Evolutionary conservation across 257 asterid species (phyloP), one percentile per base, ranked within the genome.

Genomic region (Pogostemon cablin): DNA sequence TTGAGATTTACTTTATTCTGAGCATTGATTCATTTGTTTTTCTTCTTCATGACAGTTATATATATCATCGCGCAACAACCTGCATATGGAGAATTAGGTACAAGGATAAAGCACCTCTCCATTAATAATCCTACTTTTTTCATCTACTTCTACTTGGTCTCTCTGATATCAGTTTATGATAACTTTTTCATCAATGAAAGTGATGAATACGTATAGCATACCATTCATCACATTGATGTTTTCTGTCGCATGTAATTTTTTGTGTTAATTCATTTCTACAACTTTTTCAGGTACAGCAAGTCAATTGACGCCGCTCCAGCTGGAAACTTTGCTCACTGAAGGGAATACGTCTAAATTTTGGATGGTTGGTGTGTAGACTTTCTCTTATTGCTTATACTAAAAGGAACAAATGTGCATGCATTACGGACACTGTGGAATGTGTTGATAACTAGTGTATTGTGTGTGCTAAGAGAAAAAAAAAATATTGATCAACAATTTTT

Each of bases 321-420:
- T 93, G 86, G 99, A 93, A 82, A 71, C 86, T 61, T 68, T 91
- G 88, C 96, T 93, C 75, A 85, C 98, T 73, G 99, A 93, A 78
- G 93, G 90, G 82, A 91, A 74, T 79, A 72, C 86, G 1, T 82
- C 99, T 74, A 90, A 82, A 81, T 87, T 68, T 80, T 91, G 96
- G 97, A 87, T 93, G 99, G 99, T 93, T 78, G 85, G 96, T 91
- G 80, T 84, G 81, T 81, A 68, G 71, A 69, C 81, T 79, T 71
- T 67, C 77, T 78, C 85, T 71, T 60, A 17, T 48, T 76, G 40
- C 57, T 62, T 78, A 15, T 12, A 66, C 53, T n/a, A 65, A 34
- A 25, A 43, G 43, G 39, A 44, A 56, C 25, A 48, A 52, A 46
- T 44, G 20, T 6, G 38, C 15, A 62, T 67, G 67, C 46, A 20